Conservation (phyloP, 2,329 filamentous ascomycete genomes). For the Penicillium sp. region DNA sequence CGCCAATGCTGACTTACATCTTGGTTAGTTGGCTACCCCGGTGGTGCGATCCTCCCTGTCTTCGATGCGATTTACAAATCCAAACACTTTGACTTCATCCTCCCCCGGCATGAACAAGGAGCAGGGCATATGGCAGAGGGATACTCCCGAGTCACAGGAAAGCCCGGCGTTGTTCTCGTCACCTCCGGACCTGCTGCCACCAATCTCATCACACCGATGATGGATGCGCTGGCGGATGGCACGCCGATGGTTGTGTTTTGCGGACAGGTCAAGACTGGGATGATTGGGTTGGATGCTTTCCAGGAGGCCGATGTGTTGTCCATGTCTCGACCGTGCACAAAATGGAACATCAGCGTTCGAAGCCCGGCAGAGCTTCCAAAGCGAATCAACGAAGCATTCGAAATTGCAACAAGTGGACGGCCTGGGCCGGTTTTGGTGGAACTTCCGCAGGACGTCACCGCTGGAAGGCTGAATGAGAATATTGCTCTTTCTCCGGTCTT, state of each 20-base stretch:
- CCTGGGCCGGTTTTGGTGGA: constrained; percentile 92
- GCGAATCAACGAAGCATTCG: constrained; percentile 91
- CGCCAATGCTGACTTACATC: background rate
- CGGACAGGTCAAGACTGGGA: constrained; percentile 82
- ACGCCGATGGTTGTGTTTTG: constrained; percentile 91
- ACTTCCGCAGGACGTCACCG: constrained; percentile 90
- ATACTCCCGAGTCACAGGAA: constrained; percentile 85
- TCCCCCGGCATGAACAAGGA: constrained; percentile 91
- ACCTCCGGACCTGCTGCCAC: constrained; percentile 93
- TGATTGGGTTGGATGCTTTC: constrained; percentile 90
- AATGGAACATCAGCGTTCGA: constrained; percentile 98
- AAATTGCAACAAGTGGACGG: constrained; percentile 87
- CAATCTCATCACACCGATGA: constrained; percentile 91
- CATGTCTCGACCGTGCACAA: constrained; percentile 88
- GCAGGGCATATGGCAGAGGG: constrained; percentile 97
- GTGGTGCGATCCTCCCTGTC: constrained; percentile 66
- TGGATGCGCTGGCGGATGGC: constrained; percentile 88
- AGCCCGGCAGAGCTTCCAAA: constrained; percentile 83
- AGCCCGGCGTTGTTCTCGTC: constrained; percentile 88
- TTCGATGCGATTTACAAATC: constrained; percentile 98
- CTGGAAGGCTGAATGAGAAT: constrained; percentile 62
- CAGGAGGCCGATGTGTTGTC: constrained; percentile 91
- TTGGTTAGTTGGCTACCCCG: background rate
- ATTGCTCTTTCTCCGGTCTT: background rate
- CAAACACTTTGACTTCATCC: constrained; percentile 86